These are phyloP conservation scores for Aspergillus awamori DNA, from an alignment of 2,329 filamentous ascomycete species.

Conservation along the genomic window DNA sequence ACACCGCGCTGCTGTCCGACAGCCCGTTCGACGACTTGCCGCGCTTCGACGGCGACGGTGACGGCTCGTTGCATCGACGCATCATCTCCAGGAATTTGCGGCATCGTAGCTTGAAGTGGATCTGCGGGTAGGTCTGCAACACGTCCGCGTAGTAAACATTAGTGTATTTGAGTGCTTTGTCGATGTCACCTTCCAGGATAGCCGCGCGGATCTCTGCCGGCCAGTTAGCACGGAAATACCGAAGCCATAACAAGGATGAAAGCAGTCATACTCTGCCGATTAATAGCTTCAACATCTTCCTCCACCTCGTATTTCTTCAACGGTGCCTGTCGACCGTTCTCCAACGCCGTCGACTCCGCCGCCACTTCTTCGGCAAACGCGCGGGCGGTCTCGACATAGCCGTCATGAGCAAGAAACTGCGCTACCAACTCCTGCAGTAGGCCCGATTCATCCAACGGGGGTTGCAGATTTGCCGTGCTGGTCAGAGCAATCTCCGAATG, in stretches of 20 bases:
- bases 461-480: constrained; percentile 62
- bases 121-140: constrained; percentile 75
- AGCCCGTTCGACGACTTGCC: constrained; percentile 42
- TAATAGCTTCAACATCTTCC: constrained; percentile 83
- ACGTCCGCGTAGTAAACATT: constrained; percentile 78
- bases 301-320: constrained; percentile 66
- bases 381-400: constrained; percentile 88
- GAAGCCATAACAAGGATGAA: not conserved
- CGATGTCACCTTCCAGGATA: constrained; percentile 89
- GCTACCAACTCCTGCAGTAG: constrained; percentile 81
- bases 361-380: constrained; percentile 84
- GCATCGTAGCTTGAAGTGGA: constrained; percentile 85
- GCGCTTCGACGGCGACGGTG: constrained; percentile 42
- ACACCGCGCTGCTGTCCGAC: constrained; percentile 50
- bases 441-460: constrained; percentile 69
- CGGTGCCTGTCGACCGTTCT: constrained; percentile 56
- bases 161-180: constrained; percentile 82
- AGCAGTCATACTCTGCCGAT: constrained; percentile 72
- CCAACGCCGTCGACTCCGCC: constrained; percentile 71
- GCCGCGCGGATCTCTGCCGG: constrained; percentile 76
- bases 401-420: constrained; percentile 91
- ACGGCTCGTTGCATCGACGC: constrained; percentile 68
- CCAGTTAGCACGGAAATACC: not conserved
- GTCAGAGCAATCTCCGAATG: constrained; percentile 63
- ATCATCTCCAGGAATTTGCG: constrained; percentile 97